Evolutionary conservation across 768 basidiomycete species (phyloP), one percentile per base, ranked within the genome.

Genomic region (Pleurotus platypus): DNA sequence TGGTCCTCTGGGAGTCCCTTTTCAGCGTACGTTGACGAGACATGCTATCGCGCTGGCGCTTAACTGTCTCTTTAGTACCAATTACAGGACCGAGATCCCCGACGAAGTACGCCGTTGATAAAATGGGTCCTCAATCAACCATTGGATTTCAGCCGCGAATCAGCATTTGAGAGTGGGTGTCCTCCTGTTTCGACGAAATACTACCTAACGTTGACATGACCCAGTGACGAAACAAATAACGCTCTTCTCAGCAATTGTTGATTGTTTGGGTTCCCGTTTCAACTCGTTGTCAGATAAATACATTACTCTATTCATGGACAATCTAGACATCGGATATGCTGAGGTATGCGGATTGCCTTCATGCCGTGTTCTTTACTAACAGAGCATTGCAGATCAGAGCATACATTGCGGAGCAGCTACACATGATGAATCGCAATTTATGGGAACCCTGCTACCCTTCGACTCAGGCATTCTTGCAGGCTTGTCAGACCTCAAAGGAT

Each of bases 131-230:
- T 89, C 30, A 75, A 81, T 16, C 76, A 93, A 2, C 87, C 89
- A 1, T 73, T 93, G 4, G 94, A 97, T 61, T 92, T 95, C 68
- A 80, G 82, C 37, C 83, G 86, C 46, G 90, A 91, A 61, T 96
- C 92, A 26, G 90, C 92, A 2, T 97, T 97, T 68, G 82, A 87
- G 61, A 87, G 92, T 90, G 72, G 83, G 75, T 39, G 12, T 51
- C 38, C 26, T 46, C 37, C 37, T 26, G 56, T 56, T 18, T 49
- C 8, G 30, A 46, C 48, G 46, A 42, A 12, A 13, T 48, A 39
- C 49, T 55, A 48, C 43, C 49, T 59, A 45, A 40, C 47, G 3
- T 51, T 59, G 42, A 59, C 47, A 37, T 45, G 26, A 50, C 58
- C 20, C 64, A 94, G 92, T 92, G 78, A 87, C 80, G 62, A 94